Base-by-base conservation (phyloP, 495 filamentous ascomycete species). In the Geoglossum glabrum region DNA sequence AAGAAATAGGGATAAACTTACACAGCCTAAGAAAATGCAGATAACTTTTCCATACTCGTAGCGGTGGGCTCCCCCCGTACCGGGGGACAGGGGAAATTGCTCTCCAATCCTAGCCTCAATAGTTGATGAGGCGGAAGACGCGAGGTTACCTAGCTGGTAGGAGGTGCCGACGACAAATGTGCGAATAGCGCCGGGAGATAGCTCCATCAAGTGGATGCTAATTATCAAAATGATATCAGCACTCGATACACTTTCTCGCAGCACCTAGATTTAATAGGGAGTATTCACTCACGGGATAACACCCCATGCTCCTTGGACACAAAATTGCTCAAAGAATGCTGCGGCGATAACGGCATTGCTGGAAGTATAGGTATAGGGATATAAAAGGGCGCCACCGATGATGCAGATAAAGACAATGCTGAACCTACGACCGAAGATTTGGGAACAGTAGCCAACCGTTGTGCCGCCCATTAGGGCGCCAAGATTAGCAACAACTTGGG, bases 271-370 rank as follows among this genome's bases (percentile, higher is more conserved):
- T 3, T 15, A 40, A 40, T 3, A 40, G 36, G 36, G 84, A 6
- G 36, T 15, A 17, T 40, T 40, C 36, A 40, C 36, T 40, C 36
- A 40, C 36, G 85, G 55, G 52, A 90, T 84, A 1, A 86, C 81
- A 33, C 86, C 86, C 86, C 86, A 90, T 1, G 85, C 85, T 19
- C 86, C 86, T 65, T 90, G 86, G 3, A 94, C 86, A 67, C 83
- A 87, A 69, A 94, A 90, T 66, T 92, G 87, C 70, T 90, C 83
- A 66, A 92, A 92, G 70, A 89, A 94, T n/a, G 86, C 87, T 0
- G 84, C 80, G 0, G 86, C 87, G 54, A 88, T 89, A 63, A 92
- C 73, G 3, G 65, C 63, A 9, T 76, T 68, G 64, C 67, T 74
- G 0, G 68, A 66, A n/a, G 81, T 74, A 62, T 86, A 90, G 1